Percentiles rank a stretch among this genome's conserved stretches.
These are phyloP conservation scores for Solanum ossicruentum DNA, from an alignment of 257 asterid genomes.

Conservation along the genomic window DNA sequence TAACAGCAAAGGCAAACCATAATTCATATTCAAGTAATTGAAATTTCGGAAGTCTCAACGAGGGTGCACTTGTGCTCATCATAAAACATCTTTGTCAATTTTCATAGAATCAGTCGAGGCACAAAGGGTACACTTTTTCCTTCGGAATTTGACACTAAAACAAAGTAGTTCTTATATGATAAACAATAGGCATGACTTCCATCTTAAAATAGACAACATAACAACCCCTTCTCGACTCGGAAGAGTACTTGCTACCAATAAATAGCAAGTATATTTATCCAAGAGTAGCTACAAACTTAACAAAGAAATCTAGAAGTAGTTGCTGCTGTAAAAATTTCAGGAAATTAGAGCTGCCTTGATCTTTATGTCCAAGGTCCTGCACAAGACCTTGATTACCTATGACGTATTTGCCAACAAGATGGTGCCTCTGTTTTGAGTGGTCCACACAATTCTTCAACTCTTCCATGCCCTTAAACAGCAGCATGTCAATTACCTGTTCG, in stretches of 20 bases:
- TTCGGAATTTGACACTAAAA: neutral
- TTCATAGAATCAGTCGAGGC: neutral
- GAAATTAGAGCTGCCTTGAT: constrained; percentile 46
- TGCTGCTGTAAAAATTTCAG: constrained; percentile 70
- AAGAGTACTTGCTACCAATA: neutral
- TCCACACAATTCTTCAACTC: constrained; percentile 70
- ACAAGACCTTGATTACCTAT: constrained; percentile 27
- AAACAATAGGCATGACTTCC: neutral
- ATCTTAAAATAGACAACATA: neutral
- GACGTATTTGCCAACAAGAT: constrained; percentile 73
- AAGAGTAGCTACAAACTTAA: neutral
- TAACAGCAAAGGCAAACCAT: neutral
- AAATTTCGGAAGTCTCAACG: neutral
- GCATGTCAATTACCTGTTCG: constrained; percentile 74
- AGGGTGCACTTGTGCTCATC: neutral
- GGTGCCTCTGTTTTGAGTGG: constrained; percentile 93
- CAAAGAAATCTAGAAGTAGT: constrained; percentile 41
- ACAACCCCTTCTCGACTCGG: neutral
- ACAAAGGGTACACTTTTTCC: neutral
- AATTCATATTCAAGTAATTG: neutral
- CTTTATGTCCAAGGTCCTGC: constrained; percentile 38
- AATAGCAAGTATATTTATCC: neutral
- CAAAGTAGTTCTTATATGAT: neutral
- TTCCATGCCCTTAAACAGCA: constrained; percentile 80
- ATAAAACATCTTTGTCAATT: neutral